These are phyloP conservation scores for Phaeosphaeriaceae sp. DNA, from an alignment of 2,329 filamentous ascomycete genomes.

Conservation along the genomic window DNA sequence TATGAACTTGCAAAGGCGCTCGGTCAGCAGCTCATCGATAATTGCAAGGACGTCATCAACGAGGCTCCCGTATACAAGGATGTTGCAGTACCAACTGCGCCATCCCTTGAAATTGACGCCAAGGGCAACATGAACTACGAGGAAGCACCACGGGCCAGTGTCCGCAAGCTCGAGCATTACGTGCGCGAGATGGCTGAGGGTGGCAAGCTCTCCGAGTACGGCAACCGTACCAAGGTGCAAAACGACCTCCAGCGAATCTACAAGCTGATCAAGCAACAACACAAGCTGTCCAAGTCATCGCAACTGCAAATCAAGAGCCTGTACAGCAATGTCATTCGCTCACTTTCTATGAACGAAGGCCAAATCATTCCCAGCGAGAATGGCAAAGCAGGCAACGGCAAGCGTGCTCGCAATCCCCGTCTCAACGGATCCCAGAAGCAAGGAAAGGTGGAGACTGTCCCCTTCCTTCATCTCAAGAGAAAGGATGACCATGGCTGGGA, in stretches of 20 bases:
- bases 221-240: slow-evolving; percentile 97
- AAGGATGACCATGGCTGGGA: slow-evolving; percentile 96
- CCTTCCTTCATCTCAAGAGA: slow-evolving; percentile 95
- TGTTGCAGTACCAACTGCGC: slow-evolving; percentile 88
- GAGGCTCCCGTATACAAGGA: slow-evolving; percentile 93
- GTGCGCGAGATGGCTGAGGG: slow-evolving; percentile 98
- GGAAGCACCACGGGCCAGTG: slow-evolving; percentile 84
- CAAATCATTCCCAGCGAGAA: slow-evolving; percentile 93
- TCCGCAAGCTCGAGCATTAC: slow-evolving; percentile 97
- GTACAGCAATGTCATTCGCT: slow-evolving; percentile 92
- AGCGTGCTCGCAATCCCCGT: slow-evolving; percentile 62
- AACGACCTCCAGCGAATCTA: slow-evolving; percentile 94
- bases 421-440: slow-evolving; percentile 66
- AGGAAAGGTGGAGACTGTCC: slow-evolving; percentile 95
- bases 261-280: slow-evolving; percentile 97
- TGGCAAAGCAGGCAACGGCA: slow-evolving; percentile 65
- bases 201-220: slow-evolving; percentile 98
- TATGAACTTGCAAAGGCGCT: slow-evolving; percentile 98
- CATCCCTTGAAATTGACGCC: slow-evolving; percentile 88
- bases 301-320: slow-evolving; percentile 95
- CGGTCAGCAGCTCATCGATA: slow-evolving; percentile 91
- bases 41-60: slow-evolving; percentile 90
- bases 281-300: slow-evolving; percentile 95
- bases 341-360: slow-evolving; percentile 95
- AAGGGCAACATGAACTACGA: slow-evolving; percentile 92